Conservation (phyloP, 2,329 filamentous ascomycete genomes). For the Pseudocercospora macadamiae region DNA sequence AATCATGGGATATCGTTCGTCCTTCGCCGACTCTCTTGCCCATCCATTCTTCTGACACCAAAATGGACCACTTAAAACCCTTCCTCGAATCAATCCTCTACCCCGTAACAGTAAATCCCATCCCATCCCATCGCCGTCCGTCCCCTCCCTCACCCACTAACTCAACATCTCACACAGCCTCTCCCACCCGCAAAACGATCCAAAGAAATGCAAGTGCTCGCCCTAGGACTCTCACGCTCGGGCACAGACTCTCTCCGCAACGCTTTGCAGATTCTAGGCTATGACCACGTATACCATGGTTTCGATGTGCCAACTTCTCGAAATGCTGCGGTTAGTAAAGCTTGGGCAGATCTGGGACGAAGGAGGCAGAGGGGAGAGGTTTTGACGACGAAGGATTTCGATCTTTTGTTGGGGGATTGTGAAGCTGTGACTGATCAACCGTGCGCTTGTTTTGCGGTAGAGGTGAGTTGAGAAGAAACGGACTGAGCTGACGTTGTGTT, state of each 20-base stretch:
- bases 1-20: too few species aligned
- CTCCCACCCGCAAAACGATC: not conserved
- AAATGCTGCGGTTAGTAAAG: not conserved
- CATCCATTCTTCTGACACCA: not conserved
- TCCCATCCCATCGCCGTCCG: not conserved
- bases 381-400: not conserved
- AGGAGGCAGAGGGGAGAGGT: not conserved
- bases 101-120: not conserved
- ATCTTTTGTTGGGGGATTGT: slow-evolving; percentile 10
- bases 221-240: slow-evolving; percentile 26
- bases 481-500: not conserved
- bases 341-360: not conserved
- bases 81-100: not conserved
- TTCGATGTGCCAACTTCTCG: slow-evolving; percentile 11
- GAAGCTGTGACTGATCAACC: slow-evolving; percentile 11
- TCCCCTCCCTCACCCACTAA: not conserved
- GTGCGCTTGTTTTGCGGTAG: not conserved
- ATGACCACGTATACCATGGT: slow-evolving; percentile 25
- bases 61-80: not conserved
- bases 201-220: slow-evolving; percentile 17
- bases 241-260: slow-evolving; percentile 25
- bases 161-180: not conserved
- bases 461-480: not conserved
- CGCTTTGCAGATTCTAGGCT: slow-evolving; percentile 22
- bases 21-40: not conserved